Evolutionary conservation across 176 grass and related monocot species (phyloP).

Genomic region (Aegilops tauschii): DNA sequence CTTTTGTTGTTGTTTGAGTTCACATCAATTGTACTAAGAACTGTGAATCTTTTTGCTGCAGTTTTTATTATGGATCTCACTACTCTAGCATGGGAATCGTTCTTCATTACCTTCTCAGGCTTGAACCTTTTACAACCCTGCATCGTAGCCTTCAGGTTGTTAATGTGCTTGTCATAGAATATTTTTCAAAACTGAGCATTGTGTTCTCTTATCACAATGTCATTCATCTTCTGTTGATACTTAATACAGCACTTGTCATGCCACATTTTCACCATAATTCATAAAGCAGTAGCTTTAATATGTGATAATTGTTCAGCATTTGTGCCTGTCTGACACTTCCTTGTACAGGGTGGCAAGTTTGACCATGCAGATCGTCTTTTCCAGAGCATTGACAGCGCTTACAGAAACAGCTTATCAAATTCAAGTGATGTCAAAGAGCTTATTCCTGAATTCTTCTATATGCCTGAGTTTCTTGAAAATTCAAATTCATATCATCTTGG

Average conservation of each 20-base stretch:
- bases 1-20: constrained; percentile 14
- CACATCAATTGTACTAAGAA: constrained; percentile 5
- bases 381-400: constrained; percentile 85
- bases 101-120: constrained; percentile 94
- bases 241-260: constrained; percentile 12
- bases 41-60: constrained; percentile 29
- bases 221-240: constrained; percentile 36
- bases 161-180: constrained; percentile 19
- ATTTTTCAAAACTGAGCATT: constrained; percentile 9
- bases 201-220: not conserved
- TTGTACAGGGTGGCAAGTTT: constrained; percentile 84
- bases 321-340: constrained; percentile 15
- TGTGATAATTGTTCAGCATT: constrained; percentile 26
- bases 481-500: constrained; percentile 94
- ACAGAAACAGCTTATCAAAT: constrained; percentile 89
- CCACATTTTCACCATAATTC: not conserved
- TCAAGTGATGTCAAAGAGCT: constrained; percentile 98
- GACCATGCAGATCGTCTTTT: constrained; percentile 98
- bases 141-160: constrained; percentile 53
- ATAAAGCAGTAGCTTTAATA: constrained; percentile 18
- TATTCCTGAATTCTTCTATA: constrained; percentile 98
- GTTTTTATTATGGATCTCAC: constrained; percentile 99
- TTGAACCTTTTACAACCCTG: constrained; percentile 58
- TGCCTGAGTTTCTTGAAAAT: constrained; percentile 96
- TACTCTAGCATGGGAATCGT: constrained; percentile 99